A percentile compares a stretch with the other conserved stretches of the same genome.
Evolutionary conservation across 2,329 filamentous ascomycete genomes (phyloP).

Genomic region (Colletotrichum filicis): DNA sequence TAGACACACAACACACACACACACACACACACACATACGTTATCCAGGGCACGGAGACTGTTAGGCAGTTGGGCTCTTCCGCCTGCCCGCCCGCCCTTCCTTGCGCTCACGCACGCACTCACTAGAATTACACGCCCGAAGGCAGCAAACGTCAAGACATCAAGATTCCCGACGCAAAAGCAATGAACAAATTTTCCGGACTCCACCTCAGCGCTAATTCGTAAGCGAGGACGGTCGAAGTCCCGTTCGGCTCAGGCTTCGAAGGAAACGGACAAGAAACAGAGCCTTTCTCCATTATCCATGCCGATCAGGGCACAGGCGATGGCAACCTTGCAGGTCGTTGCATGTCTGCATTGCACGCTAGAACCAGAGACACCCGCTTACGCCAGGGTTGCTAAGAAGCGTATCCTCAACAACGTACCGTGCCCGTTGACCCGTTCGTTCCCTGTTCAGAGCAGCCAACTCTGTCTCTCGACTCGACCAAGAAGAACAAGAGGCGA

Average conservation of each 20-base stretch:
- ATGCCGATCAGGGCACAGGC: background rate
- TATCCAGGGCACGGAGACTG: background rate
- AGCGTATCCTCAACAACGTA: background rate
- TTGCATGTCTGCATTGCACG: background rate
- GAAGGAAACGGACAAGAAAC: conserved; percentile 1
- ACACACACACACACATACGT: background rate
- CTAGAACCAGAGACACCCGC: background rate
- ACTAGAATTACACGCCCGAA: background rate
- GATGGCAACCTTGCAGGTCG: conserved; percentile 6
- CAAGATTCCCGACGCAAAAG: conserved; percentile 1
- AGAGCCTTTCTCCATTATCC: background rate
- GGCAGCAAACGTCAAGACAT: background rate
- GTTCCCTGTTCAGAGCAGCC: background rate
- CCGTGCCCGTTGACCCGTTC: background rate
- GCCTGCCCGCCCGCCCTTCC: background rate
- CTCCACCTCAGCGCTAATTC: conserved; percentile 4
- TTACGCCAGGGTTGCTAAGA: background rate
- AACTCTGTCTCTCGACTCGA: background rate
- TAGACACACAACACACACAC: background rate
- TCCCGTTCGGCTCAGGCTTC: conserved; percentile 9
- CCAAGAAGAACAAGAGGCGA: background rate
- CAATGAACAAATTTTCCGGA: conserved; percentile 1
- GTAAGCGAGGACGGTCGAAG: background rate
- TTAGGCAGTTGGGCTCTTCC: background rate
- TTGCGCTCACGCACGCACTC: background rate